Evolutionary conservation across 768 basidiomycete genomes (phyloP), one percentile per base, ranked within the genome.

Genomic region (Termitomyces sp.): DNA sequence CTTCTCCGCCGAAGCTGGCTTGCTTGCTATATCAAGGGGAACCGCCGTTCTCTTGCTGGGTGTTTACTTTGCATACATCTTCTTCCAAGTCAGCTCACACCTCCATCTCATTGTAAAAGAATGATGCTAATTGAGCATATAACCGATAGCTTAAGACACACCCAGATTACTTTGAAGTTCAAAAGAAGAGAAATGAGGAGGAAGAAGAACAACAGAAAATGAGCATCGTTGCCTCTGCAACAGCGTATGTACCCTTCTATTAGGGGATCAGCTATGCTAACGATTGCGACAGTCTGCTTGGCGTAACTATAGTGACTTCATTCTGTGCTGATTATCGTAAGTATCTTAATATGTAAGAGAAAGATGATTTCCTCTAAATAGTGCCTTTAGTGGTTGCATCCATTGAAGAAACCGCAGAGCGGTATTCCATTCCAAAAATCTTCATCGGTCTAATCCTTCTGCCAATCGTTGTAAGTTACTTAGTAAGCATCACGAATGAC

Each of bases 371-470:
- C n/a, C 6, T 49, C 76, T 74, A 80, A 30, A 18, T 20, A 26
- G 43, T 22, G 32, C 35, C 54, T 0, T 53, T 18, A 92, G 90
- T 93, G 70, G 93, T 96, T 38, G 89, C 87, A 3, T 92, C 91
- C 3, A 96, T 97, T 61, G 94, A 96, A 69, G 93, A 95, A 68
- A 92, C 90, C 26, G 92, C 94, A 2, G 75, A 82, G 13, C 79
- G 88, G 41, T 94, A 92, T 70, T 69, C 79, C 54, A 89, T 97
- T 54, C 90, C 92, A 0, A 92, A 91, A 70, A 64, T 85, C 0
- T 94, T 94, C 74, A 93, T 94, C 63, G 91, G 91, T 68, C 70
- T 94, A 14, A 91, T 95, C 63, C 75, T 97, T 32, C 74, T 97
- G 5, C 93, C 94, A 3, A 86, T 97, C 52, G 94, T 95, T 45